Evolutionary conservation across 768 basidiomycete species (phyloP).

Genomic region (Aureoboletus auriporus): DNA sequence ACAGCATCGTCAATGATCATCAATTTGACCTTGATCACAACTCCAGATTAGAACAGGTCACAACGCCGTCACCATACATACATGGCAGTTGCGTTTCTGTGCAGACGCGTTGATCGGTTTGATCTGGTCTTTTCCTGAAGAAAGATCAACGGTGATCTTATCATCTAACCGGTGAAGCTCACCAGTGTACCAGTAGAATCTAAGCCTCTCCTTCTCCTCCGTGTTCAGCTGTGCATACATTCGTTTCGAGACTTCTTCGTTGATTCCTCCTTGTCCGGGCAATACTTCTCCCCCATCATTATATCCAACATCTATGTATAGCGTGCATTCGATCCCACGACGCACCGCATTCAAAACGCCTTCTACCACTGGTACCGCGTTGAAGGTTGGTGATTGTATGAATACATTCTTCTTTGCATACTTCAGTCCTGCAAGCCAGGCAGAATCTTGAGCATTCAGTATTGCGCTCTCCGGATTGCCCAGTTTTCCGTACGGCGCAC

Average conservation of each 20-base stretch:
- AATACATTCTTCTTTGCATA: constrained; percentile 61
- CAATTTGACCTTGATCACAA: constrained; percentile 46
- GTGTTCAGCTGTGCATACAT: constrained; percentile 51
- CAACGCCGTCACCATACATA: constrained; percentile 20
- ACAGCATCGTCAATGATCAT: constrained; percentile 64
- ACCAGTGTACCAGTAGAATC: constrained; percentile 55
- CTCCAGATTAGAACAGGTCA: neutral
- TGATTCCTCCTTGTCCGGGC: constrained; percentile 69
- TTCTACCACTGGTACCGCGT: constrained; percentile 58
- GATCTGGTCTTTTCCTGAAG: constrained; percentile 54
- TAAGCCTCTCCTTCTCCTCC: constrained; percentile 42
- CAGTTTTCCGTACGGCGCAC: constrained; percentile 54
- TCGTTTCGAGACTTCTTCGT: constrained; percentile 59
- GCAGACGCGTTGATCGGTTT: constrained; percentile 60
- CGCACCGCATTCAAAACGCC: constrained; percentile 58
- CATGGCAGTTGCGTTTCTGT: constrained; percentile 70
- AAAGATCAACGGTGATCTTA: neutral
- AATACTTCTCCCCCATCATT: constrained; percentile 59
- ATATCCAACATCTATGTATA: constrained; percentile 57
- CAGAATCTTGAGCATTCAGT: constrained; percentile 59
- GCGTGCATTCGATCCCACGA: constrained; percentile 54
- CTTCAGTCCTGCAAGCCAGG: constrained; percentile 62
- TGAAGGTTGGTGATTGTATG: constrained; percentile 72
- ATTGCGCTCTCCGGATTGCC: constrained; percentile 38
- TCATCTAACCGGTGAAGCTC: constrained; percentile 1